Percentiles rank a stretch among this genome's conserved stretches.
These are phyloP conservation scores for Tanacetum coccineum DNA, from an alignment of 129 eudicot genomes.

Conservation along the genomic window DNA sequence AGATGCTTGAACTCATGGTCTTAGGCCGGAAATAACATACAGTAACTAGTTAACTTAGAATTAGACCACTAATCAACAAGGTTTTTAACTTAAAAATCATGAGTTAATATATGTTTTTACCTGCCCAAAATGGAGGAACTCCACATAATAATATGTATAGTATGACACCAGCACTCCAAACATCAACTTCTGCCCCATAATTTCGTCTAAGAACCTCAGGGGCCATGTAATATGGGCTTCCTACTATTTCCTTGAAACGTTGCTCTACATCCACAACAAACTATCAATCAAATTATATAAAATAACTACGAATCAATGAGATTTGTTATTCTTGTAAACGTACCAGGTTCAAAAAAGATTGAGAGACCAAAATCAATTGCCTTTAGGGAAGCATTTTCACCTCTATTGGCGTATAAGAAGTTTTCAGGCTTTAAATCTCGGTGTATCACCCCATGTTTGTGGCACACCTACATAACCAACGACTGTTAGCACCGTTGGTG, in stretches of 20 bases:
- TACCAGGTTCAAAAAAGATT: constrained; percentile 82
- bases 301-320: background rate
- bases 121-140: constrained; percentile 98
- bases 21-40: too few species aligned
- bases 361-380: constrained; percentile 97
- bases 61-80: too few species aligned
- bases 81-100: background rate
- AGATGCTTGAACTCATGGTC: too few species aligned
- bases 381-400: constrained; percentile 63
- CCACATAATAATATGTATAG: constrained; percentile 86
- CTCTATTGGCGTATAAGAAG: constrained; percentile 52
- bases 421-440: constrained; percentile 90
- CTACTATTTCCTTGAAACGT: constrained; percentile 72
- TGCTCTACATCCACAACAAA: constrained; percentile 45
- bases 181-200: constrained; percentile 77
- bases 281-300: background rate
- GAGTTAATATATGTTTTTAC: constrained; percentile 27
- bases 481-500: too few species aligned
- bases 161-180: constrained; percentile 96
- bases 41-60: too few species aligned
- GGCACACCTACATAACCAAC: constrained; percentile 63
- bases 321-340: background rate
- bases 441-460: constrained; percentile 78
- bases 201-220: constrained; percentile 82
- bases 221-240: constrained; percentile 98